Evolutionary conservation across 2,329 filamentous ascomycete genomes (phyloP), one percentile per base, ranked within the genome.

Genomic region (Penicillium capsulatum): DNA sequence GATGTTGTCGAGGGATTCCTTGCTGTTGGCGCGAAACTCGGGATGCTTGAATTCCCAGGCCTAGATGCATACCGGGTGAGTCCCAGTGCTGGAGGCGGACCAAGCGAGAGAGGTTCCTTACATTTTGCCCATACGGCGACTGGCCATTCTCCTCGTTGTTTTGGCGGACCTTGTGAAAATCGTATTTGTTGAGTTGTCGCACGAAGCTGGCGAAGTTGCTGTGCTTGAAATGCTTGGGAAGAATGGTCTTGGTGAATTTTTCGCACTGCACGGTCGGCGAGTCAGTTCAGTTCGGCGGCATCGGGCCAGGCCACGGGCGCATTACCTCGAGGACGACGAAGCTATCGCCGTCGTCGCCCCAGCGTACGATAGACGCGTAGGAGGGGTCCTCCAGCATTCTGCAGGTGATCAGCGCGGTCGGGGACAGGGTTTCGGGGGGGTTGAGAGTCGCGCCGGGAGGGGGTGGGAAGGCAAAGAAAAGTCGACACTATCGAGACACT

Each of bases 201-300:
- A 96, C 90, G 62, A 96, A 96, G 67, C 89, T 95, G 20, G 90
- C 90, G 71, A 96, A 96, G 65, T 96, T 96, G 77, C 88, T 94
- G 69, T 97, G 92, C 68, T 98, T 98, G 75, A 98, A 98, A 59
- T 97, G 89, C 63, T 97, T 96, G 2, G 92, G 92, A 11, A 98
- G 79, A 55, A 98, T 94, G 27, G 86, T 85, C 65, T 96, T 95
- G 15, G 92, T 97, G 61, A 98, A 98, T 66, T 94, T 95, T 65
- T 97, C 91, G 66, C 94, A 94, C 91, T 96, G 64, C 17, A 43
- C n/a, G 24, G 17, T 36, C 33, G 28, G n/a, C 26, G 26, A 28
- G 28, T 40, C 14, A 42, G 26, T 35, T 20, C 31, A 38, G 15
- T 36, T 26, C 31, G 32, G 28, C 33, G 40, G 40, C 40, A 42